Evolutionary conservation across 75 land plant genomes (phyloP), one percentile per base, ranked within the genome.

Genomic region (Selaginella moellendorffii): DNA sequence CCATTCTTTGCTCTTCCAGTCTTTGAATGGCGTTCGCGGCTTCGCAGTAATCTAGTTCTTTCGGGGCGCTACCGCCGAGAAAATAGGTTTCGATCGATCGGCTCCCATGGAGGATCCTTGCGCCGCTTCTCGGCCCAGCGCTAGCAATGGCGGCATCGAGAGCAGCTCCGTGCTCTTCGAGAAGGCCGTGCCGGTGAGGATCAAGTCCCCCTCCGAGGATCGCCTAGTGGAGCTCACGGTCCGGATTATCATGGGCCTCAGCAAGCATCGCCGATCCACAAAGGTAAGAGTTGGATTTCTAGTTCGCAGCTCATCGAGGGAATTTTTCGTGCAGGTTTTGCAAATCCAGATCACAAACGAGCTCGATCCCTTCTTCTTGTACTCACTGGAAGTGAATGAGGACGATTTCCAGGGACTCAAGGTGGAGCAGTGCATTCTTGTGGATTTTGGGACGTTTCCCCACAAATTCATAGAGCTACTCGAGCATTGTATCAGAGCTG

Each of bases 401-500:
- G 77, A 75, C 10, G 77, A 75, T 52, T 75, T 75, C 27, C 77
- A 75, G 61, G 70, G 69, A 63, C 58, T 75, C 27, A 75, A 75
- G 46, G 77, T 75, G 68, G 77, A 75, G 29, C 77, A 75, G 30
- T 75, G 77, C 68, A 75, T 75, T 53, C 67, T 75, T 46, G 77
- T 75, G 30, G 77, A 75, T 70, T 75, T 75, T 75, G 52, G 72
- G 20, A 75, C 77, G 17, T 75, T 75, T 65, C 77, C 77, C 25
- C 68, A 75, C 77, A 75, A 75, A 54, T 70, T 75, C 60, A 75
- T 75, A 27, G 77, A 75, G 73, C 54, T 75, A 27, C 63, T 75
- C 1, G 77, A 75, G 29, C 73, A 75, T 27, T 75, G 77, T 30
- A 70, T 75, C 46, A 65, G 58, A 52, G 65, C 77, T 58, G 73